Conservation (phyloP, 306 rosid species). For the Benincasa hispida region DNA sequence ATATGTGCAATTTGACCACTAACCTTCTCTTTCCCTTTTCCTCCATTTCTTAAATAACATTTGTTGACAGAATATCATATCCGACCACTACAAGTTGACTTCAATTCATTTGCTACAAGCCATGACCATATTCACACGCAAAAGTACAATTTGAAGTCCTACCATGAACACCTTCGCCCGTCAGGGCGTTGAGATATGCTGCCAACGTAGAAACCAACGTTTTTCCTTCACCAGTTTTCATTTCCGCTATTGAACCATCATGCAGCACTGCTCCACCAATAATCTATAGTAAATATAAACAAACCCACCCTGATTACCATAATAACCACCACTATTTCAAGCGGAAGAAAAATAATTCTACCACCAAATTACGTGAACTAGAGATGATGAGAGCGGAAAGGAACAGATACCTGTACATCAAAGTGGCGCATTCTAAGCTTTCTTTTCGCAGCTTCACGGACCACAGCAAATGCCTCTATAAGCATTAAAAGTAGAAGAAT, state of each 20-base stretch:
- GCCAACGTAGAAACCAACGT: conserved; percentile 88
- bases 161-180: conserved; percentile 96
- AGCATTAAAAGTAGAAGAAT: neutral
- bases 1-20: neutral
- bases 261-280: conserved; percentile 97
- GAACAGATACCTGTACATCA: conserved; percentile 73
- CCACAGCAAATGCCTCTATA: conserved; percentile 90
- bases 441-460: conserved; percentile 91
- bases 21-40: neutral
- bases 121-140: neutral
- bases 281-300: conserved; percentile 35
- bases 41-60: neutral
- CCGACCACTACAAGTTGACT: neutral
- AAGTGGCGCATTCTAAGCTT: conserved; percentile 98
- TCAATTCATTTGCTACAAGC: neutral
- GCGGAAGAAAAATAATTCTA: neutral
- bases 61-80: neutral
- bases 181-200: conserved; percentile 86
- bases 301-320: neutral
- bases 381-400: neutral
- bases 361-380: neutral
- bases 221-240: conserved; percentile 98
- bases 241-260: conserved; percentile 96
- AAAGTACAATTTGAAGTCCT: conserved; percentile 5
- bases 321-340: neutral